A percentile compares a stretch with the other conserved stretches of the same genome.
Conservation (phyloP, 2,329 filamentous ascomycete species). For the Torrubiellomyces zombiae region DNA sequence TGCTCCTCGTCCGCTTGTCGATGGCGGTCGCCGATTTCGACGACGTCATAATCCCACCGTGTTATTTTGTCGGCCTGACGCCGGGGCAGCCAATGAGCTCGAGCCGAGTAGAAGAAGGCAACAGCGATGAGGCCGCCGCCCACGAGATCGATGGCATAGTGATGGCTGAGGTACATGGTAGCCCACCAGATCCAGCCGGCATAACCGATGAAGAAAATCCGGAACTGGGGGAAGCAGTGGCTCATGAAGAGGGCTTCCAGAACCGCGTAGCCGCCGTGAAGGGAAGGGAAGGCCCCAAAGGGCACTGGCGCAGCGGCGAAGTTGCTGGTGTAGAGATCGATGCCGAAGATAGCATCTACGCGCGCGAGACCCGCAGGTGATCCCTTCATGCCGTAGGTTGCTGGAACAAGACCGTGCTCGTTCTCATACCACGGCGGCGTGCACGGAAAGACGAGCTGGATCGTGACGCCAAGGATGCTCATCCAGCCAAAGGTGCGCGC, state of each 20-base stretch:
- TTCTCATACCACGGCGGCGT: slow-evolving; percentile 97
- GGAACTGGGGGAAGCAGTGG: slow-evolving; percentile 73
- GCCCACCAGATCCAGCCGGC: slow-evolving; percentile 95
- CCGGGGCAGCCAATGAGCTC: slow-evolving; percentile 64
- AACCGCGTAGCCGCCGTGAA: slow-evolving; percentile 80
- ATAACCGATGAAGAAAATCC: slow-evolving; percentile 66
- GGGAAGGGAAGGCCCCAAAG: slow-evolving; percentile 86
- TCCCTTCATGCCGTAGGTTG: slow-evolving; percentile 80
- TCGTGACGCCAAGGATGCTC: slow-evolving; percentile 72
- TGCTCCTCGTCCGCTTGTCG: slow-evolving; percentile 28
- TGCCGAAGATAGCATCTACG: slow-evolving; percentile 75
- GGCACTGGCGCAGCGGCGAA: slow-evolving; percentile 84
- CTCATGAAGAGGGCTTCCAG: slow-evolving; percentile 86
- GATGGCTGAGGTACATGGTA: slow-evolving; percentile 94
- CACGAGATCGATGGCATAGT: slow-evolving; percentile 89
- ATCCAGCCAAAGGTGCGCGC: slow-evolving; percentile 83
- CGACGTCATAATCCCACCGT: slow-evolving; percentile 91
- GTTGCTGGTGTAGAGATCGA: slow-evolving; percentile 83
- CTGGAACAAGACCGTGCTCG: slow-evolving; percentile 74
- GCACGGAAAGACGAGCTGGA: slow-evolving; percentile 83
- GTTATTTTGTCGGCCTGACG: slow-evolving; percentile 71
- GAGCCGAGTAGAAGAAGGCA: slow-evolving; percentile 66
- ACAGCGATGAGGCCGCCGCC: slow-evolving; percentile 67
- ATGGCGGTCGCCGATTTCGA: slow-evolving; percentile 58
- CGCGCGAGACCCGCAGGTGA: slow-evolving; percentile 79